Base-by-base conservation (phyloP, 257 asterid species). In the Plantago major region DNA sequence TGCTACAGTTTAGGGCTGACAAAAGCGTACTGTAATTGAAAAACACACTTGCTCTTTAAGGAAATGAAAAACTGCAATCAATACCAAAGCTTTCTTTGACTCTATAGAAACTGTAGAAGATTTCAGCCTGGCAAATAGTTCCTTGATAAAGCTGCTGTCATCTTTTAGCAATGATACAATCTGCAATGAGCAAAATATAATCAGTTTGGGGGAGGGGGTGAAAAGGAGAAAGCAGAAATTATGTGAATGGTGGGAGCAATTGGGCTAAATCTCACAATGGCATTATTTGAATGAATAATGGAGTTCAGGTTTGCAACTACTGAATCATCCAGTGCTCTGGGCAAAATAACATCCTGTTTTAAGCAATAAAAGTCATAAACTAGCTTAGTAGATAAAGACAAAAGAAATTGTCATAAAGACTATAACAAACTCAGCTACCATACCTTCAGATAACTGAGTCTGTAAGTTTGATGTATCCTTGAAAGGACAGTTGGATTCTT, bases 331-430 rank as follows among this genome's bases (percentile, higher is more conserved):
- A 52, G 30, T 15, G 58, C 58, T 52, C 58, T 33, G 30, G 58
- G 58, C 58, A 52, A 52, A 52, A 52, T 52, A 38, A 52, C 58
- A 52, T 52, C 58, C 58, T 52, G 58, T 18, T n/a, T 18, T 52
- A 37, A 52, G 13, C 7, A 52, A 52, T 14, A 52, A 52, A 52
- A 18, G n/a, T 15, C 58, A 52, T 22, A 22, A 22, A 16, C 18
- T 11, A 26, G n/a, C n/a, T n/a, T n/a, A 12, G 37, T n/a, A 3
- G 1, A 12, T 52, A n/a, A 52, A 22, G 58, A 10, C 10, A 51
- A 17, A 52, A n/a, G 4, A 15, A 38, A 52, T 52, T n/a, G 10
- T 19, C 17, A 52, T 26, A 52, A 52, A 30, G 37, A 30, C 37
- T 30, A 5, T 30, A 3, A 52, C 38, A 5, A 18, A 17, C 38